A percentile compares a stretch with the other conserved stretches of the same genome.
phyloP scores from a whole-genome alignment of 495 filamentous ascomycete species.

The Penicillium alfredii region DNA sequence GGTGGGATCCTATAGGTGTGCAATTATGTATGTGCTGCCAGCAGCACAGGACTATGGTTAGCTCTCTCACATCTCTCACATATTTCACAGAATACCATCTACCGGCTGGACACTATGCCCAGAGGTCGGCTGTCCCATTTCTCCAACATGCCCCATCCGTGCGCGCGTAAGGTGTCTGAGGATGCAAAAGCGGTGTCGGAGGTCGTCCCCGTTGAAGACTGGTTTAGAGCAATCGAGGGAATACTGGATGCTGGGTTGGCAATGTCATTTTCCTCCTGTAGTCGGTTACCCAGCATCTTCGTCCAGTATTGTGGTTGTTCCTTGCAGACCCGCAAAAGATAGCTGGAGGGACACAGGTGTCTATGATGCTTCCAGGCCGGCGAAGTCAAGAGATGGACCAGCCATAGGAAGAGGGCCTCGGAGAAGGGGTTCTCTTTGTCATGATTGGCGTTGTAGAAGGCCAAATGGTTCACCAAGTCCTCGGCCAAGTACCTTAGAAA shows the following conservation, averaged over 20 bases:
- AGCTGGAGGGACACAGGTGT: constrained; percentile 25
- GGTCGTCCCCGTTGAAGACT: too few relatives aligned
- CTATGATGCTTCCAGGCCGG: constrained; percentile 25
- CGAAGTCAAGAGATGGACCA: constrained; percentile 37
- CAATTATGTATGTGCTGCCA: not conserved
- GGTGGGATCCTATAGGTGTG: too few relatives aligned
- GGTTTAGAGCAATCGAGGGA: not conserved
- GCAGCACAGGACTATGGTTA: not conserved
- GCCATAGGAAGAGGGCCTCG: constrained; percentile 36
- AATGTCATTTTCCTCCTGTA: constrained; percentile 9
- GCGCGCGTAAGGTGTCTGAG: constrained; percentile 20
- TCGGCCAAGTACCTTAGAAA: constrained; percentile 33
- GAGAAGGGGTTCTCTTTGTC: constrained; percentile 16
- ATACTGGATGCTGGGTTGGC: not conserved
- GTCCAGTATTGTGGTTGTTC: constrained; percentile 31
- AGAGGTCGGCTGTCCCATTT: constrained; percentile 35
- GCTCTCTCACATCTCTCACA: too few relatives aligned
- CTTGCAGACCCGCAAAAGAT: constrained; percentile 31
- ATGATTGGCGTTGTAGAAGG: constrained; percentile 15
- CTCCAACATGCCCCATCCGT: constrained; percentile 30
- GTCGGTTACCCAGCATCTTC: constrained; percentile 13
- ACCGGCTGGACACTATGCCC: constrained; percentile 21
- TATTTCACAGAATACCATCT: not conserved
- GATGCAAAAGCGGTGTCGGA: not conserved
- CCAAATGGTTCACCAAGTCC: constrained; percentile 30